Base-by-base conservation (phyloP, 2,329 filamentous ascomycete species). In the Ceratocystis huliohia region DNA sequence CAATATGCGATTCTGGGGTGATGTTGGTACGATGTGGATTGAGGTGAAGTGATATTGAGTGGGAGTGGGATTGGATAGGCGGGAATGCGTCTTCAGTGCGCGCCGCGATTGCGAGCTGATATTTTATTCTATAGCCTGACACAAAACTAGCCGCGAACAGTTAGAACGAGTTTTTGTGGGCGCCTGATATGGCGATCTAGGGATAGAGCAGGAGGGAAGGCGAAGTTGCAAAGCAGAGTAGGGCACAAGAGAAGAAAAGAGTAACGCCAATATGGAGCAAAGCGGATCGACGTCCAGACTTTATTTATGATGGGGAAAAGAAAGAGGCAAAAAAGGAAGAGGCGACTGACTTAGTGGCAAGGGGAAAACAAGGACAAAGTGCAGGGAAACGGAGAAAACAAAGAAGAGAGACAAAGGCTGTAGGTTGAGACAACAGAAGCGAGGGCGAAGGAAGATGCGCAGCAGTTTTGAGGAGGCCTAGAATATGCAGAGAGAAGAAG, bases 401-500 rank as follows among this genome's bases (percentile, higher is more conserved):
- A 63, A 17, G 17, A 37, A 50, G 25, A 44, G 20, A 37, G 22
- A 63, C 44, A 63, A 59, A 59, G 56, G 30, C 56, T 59, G 56
- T 59, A 59, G 28, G 20, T 59, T 63, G 37, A 63, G 61, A 63
- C 22, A 63, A 8, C 61, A 59, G 56, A 33, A 61, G 63, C 65
- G 65, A 63, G 63, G 63, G 61, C 53, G 44, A 53, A 53, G 30
- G 53, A 22, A 30, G 64, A 66, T 22, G 61, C 59, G 53, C 56
- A 62, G 56, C 13, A 67, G 62, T 59, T 33, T 22, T 59, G 25
- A 59, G 15, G n/a, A 59, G 56, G 56, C 28, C 56, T 59, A 37
- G 56, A 59, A 59, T 37, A 33, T 59, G 56, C 7, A 30, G 56
- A 63, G 10, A 46, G 22, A 48, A 22, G 13, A 61, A 13, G 22